Evolutionary conservation across 345 rosid genomes (phyloP), one percentile per base, ranked within the genome.

Genomic region (Eutrema japonicum): DNA sequence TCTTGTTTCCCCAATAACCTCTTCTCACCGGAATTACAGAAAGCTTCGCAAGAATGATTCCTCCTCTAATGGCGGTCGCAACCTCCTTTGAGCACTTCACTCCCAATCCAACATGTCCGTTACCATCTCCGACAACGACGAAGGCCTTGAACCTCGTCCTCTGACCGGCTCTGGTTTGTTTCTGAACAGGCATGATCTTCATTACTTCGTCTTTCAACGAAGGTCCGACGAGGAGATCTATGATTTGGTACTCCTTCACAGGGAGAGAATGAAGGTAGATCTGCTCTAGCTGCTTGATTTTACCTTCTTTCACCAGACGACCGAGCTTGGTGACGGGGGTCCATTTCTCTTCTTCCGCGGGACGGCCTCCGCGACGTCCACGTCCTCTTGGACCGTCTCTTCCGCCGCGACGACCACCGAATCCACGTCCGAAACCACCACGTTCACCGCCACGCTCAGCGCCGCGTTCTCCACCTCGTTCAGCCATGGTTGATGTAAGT

Each of bases 171-270:
- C 95, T 80, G 4, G 91, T 89, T 69, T 91, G 95, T 35, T 91
- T 89, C 88, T 89, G 97, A 14, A 89, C 93, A 0, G 97, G 93
- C 75, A 86, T 86, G 74, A 89, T 92, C 75, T 89, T 89, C 97
- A 92, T 89, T 18, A 92, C 97, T 77, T 92, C 96, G 7, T 92
- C 97, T 75, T 89, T 92, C 68, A 91, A 71, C 6, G 85, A 64
- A 0, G 88, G 87, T 6, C 89, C 93, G 3, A 85, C 81, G 2
- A 92, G 86, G 6, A 72, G 73, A 81, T 89, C 97, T 6, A 92
- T 51, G 77, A 92, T 92, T 52, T 92, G 96, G 63, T 85, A 59
- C 83, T 92, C 97, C 77, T 92, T 92, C 64, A 92, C 85, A 3
- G 96, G 97, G 4, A 92, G 88, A 0, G 96, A 89, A 59, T 87